Conservation (phyloP, 768 basidiomycete genomes). For the Lyophyllum decastes region DNA sequence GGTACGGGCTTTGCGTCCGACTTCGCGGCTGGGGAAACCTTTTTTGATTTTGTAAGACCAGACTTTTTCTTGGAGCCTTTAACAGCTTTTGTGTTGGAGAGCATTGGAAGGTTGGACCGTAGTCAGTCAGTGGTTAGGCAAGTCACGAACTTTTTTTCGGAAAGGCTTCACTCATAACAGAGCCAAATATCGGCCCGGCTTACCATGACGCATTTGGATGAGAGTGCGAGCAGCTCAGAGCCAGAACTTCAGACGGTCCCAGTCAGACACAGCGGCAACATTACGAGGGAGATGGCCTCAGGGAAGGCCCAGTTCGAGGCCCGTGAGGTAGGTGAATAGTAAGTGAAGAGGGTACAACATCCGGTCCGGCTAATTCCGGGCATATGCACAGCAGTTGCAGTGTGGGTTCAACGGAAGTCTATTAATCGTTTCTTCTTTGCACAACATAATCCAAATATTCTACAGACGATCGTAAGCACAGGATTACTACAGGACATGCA, state of each 20-base stretch:
- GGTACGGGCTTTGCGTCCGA: slow-evolving; percentile 2
- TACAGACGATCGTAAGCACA: not conserved
- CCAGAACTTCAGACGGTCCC: too few relatives aligned
- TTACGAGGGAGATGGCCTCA: too few relatives aligned
- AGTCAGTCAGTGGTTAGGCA: not conserved
- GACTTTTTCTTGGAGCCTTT: slow-evolving; percentile 8
- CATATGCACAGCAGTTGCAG: not conserved
- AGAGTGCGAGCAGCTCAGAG: too few relatives aligned
- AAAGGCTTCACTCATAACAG: slow-evolving; percentile 10
- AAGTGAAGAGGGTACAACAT: not conserved
- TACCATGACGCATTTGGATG: too few relatives aligned
- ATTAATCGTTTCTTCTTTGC: not conserved
- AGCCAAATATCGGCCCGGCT: slow-evolving; percentile 3
- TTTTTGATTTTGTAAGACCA: not conserved
- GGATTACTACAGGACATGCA: not conserved
- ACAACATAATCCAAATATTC: not conserved
- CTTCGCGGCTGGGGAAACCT: not conserved
- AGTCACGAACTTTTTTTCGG: slow-evolving; percentile 14
- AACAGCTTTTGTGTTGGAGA: slow-evolving; percentile 4
- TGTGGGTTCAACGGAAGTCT: not conserved
- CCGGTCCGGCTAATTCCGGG: not conserved
- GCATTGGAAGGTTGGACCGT: slow-evolving; percentile 11
- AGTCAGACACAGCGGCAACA: too few relatives aligned
- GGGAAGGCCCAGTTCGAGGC: too few relatives aligned
- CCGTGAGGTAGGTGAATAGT: too few relatives aligned